Base-by-base conservation (phyloP, 108 stramenopile species). In the Parietichytrium sp. region DNA sequence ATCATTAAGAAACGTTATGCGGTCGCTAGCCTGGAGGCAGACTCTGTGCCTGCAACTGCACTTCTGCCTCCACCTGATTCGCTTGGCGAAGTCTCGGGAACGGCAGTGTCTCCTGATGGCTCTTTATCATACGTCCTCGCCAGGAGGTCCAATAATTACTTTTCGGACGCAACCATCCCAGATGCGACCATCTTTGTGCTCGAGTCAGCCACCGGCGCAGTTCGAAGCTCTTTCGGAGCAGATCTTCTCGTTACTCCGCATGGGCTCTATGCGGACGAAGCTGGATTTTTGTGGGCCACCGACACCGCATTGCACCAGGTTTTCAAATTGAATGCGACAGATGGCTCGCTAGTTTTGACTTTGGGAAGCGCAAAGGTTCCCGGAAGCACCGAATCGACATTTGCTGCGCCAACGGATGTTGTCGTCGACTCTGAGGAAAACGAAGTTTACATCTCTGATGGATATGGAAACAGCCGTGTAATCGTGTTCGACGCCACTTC, bases 111-210 rank as follows among this genome's bases (percentile, higher is more conserved):
- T 8, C 15, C 61, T n/a, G 61, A 72, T 42, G 61, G 61, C 23
- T 42, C 38, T n/a, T 45, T 42, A 25, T 33, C 45, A 27, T 72
- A 72, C 61, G 13, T 72, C 38, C 61, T 72, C 20, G 61, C 61
- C 23, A 72, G 61, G 33, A 33, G 61, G 6, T 18, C 29, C 10
- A 72, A 72, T 42, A 6, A 10, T n/a, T 72, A 45, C 20, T 10
- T 18, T 23, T 25, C 15, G 23, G 42, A 8, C 6, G 20, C 18
- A 7, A 13, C 25, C 0, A 72, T 72, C 20, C 0, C 42, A 8
- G 33, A 36, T 7, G 61, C 36, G 23, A 72, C 61, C 10, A 72
- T 72, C 42, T 72, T 72, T 72, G 61, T 72, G 38, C 18, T 72
- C 12, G 38, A 72, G 61, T 42, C 38, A 10, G 45, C 61, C 33